Evolutionary conservation across 257 asterid genomes (phyloP).

Genomic region (Solanum lycopersicoides): DNA sequence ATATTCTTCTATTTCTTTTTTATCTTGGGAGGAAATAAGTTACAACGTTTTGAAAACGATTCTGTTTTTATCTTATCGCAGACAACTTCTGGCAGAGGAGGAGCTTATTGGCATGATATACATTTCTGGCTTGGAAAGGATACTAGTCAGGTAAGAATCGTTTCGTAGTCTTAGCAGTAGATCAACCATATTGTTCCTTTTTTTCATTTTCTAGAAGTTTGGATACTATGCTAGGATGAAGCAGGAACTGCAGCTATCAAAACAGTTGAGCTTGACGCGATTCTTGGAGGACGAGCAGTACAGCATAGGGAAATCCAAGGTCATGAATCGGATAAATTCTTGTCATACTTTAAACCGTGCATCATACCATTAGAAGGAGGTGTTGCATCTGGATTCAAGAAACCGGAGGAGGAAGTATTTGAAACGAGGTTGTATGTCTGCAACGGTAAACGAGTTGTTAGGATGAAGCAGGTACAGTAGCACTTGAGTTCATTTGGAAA

Average conservation of each 20-base stretch:
- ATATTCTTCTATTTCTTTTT: background rate
- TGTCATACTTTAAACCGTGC: slow-evolving; percentile 92
- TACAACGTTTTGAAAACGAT: background rate
- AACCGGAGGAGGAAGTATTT: slow-evolving; percentile 74
- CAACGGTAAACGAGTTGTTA: slow-evolving; percentile 77
- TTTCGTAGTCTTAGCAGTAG: background rate
- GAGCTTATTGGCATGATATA: slow-evolving; percentile 80
- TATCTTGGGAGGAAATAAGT: background rate
- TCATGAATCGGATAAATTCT: slow-evolving; percentile 74
- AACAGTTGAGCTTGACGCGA: slow-evolving; percentile 90
- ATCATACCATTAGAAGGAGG: slow-evolving; percentile 96
- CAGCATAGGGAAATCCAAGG: slow-evolving; percentile 94
- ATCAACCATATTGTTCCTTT: background rate
- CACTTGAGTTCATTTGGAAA: background rate
- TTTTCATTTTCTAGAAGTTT: background rate
- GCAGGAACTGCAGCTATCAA: slow-evolving; percentile 96
- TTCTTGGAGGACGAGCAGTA: slow-evolving; percentile 96
- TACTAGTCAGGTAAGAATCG: slow-evolving; percentile 68
- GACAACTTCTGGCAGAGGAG: slow-evolving; percentile 85
- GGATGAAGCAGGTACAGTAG: slow-evolving; percentile 65
- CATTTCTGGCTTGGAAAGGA: slow-evolving; percentile 99
- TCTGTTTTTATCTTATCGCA: slow-evolving; percentile 11
- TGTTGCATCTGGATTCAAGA: slow-evolving; percentile 80
- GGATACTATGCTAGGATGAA: slow-evolving; percentile 54
- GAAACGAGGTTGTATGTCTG: slow-evolving; percentile 73